Evolutionary conservation across 169 alveolate species (phyloP), one percentile per base, ranked within the genome.

Genomic region (Neospora caninum): DNA sequence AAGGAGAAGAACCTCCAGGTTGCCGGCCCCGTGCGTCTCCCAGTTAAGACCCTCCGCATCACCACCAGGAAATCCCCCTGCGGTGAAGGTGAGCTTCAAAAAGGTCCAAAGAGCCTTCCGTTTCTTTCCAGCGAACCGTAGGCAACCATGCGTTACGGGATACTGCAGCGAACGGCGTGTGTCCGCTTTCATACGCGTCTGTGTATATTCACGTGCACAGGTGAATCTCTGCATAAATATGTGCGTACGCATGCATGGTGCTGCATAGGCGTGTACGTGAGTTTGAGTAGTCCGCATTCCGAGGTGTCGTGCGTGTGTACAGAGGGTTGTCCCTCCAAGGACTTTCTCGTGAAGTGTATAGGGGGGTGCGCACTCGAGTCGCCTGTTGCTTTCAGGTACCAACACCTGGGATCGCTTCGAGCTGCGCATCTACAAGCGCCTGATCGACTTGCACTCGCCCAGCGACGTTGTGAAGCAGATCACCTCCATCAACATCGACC

Each of bases 371-470:
- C 58, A 13, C 4, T 49, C 13, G 4, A 4, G 58, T 42, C 27
- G n/a, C 4, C 41, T 53, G 9, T 13, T 88, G 80, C 20, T 4
- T n/a, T 49, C 80, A 94, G 97, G 99, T 91, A 98, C 99, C 84
- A 98, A 98, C 97, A 99, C 99, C 70, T 99, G 99, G 99, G 99
- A 99, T 96, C 97, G 99, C 95, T 99, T 97, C 96, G 99, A 99
- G 97, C 97, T 99, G 98, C 98, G 99, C 88, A 98, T 99, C 94
- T 99, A 99, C 99, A 99, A 99, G 98, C 99, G 99, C 96, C 98
- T 99, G 94, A 98, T 99, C 97, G 99, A 98, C 96, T 96, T 99
- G 95, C 98, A 98, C 98, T 98, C 99, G 89, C 99, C 99, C 91
- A 97, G 99, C 94, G 99, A 98, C 91, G 99, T 98, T 78, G 99